Evolutionary conservation across 805 yeast species (phyloP).

Genomic region (Myxozyma neglecta): DNA sequence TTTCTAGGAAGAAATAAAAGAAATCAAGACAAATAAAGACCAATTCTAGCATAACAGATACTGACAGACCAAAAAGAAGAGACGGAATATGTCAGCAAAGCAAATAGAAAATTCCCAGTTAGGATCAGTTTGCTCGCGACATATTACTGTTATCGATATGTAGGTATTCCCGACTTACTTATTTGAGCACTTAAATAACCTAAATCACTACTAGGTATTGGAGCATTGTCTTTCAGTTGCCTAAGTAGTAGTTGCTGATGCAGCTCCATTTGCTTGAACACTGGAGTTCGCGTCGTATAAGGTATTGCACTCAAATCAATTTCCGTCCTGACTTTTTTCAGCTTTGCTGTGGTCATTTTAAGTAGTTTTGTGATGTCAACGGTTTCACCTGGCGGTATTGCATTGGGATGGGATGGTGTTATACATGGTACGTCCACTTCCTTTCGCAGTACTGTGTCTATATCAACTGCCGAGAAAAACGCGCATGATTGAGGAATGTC

Average conservation of each 20-base stretch:
- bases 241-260: constrained; percentile 10
- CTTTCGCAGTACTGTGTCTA: constrained; percentile 83
- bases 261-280: constrained; percentile 25
- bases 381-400: constrained; percentile 79
- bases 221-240: constrained; percentile 19
- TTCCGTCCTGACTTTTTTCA: background rate
- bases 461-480: constrained; percentile 89
- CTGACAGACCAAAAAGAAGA: background rate
- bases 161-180: constrained; percentile 18
- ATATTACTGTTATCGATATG: constrained; percentile 6
- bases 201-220: constrained; percentile 25
- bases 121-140: background rate
- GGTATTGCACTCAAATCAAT: constrained; percentile 9
- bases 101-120: background rate
- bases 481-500: constrained; percentile 95
- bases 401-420: constrained; percentile 77
- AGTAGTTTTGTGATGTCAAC: constrained; percentile 51
- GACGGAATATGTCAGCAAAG: background rate
- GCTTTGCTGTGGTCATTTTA: background rate
- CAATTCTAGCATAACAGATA: background rate
- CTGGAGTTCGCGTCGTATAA: constrained; percentile 22
- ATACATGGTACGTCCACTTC: constrained; percentile 90
- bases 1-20: background rate
- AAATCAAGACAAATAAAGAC: background rate
- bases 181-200: constrained; percentile 29